phyloP scores from a whole-genome alignment of 148 eudicot species.

The Polygonum aviculare region DNA sequence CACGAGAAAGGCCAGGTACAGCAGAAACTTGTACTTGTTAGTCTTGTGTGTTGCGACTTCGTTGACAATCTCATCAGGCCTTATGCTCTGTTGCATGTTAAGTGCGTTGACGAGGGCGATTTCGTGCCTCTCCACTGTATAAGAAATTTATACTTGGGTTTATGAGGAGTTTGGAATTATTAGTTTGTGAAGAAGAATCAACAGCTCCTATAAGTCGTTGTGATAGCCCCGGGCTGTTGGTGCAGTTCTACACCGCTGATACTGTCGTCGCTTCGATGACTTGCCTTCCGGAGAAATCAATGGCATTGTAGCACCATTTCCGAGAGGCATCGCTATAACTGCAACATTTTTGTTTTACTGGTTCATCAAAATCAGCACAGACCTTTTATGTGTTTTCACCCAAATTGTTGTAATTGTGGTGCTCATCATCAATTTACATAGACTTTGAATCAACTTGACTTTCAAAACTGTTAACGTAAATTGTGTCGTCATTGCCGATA shows the following conservation, averaged over 20 bases:
- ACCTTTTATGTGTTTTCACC: neutral
- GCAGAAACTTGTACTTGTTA: slow-evolving; percentile 35
- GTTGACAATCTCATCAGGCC: slow-evolving; percentile 29
- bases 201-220: neutral
- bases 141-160: slow-evolving; percentile 22
- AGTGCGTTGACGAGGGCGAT: slow-evolving; percentile 42
- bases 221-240: slow-evolving; percentile 8
- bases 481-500: too few relatives aligned
- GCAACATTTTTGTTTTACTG: neutral
- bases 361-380: neutral
- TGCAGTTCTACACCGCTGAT: slow-evolving; percentile 12
- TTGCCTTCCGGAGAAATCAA: slow-evolving; percentile 12
- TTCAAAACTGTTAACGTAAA: too few relatives aligned
- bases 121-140: slow-evolving; percentile 54
- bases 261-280: slow-evolving; percentile 14
- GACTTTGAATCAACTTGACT: too few relatives aligned
- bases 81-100: slow-evolving; percentile 27
- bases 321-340: neutral
- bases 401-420: too few relatives aligned
- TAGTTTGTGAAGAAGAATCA: slow-evolving; percentile 9
- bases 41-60: slow-evolving; percentile 46
- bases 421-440: too few relatives aligned
- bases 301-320: slow-evolving; percentile 15
- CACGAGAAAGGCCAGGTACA: slow-evolving; percentile 23
- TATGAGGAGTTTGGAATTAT: slow-evolving; percentile 10